Evolutionary conservation across 495 filamentous ascomycete species (phyloP).

Genomic region (Saxispiralis lemnorum): DNA sequence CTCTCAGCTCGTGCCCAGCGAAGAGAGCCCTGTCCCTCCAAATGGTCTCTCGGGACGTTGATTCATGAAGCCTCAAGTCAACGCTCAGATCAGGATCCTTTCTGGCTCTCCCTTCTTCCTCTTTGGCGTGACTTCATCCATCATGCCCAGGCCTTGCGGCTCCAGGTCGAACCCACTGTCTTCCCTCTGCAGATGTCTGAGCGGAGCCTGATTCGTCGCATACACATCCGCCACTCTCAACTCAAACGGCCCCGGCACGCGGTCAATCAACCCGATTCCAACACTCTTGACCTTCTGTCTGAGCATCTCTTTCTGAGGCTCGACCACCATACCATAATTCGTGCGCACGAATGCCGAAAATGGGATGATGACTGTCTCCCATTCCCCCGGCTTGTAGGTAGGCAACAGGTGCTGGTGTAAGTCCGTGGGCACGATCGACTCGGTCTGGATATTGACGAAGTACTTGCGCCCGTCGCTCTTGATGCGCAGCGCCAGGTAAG

Average conservation of each 20-base stretch:
- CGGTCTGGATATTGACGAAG: conserved; percentile 89
- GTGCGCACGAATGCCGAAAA: conserved; percentile 89
- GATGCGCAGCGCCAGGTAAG: conserved; percentile 73
- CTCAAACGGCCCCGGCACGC: conserved; percentile 72
- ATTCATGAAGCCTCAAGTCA: too few species aligned
- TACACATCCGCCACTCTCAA: conserved; percentile 69
- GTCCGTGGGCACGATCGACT: conserved; percentile 78
- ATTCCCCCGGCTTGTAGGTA: conserved; percentile 59
- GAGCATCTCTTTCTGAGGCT: conserved; percentile 77
- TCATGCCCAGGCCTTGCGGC: conserved; percentile 6
- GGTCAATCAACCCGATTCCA: conserved; percentile 75
- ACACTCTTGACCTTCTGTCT: conserved; percentile 68
- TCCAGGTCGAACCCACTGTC: conserved; percentile 13
- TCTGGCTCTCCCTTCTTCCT: conserved; percentile 15
- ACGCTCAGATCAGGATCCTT: conserved; percentile 15
- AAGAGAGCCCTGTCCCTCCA: too few species aligned
- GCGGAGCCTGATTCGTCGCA: conserved; percentile 45
- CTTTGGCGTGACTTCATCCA: conserved; percentile 14
- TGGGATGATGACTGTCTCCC: conserved; percentile 82
- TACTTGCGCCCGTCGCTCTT: conserved; percentile 84
- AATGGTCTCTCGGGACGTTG: too few species aligned
- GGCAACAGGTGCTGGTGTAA: conserved; percentile 90
- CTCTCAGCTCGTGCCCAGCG: too few species aligned
- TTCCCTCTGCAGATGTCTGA: conserved; percentile 18
- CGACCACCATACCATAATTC: conserved; percentile 72